These are phyloP conservation scores for Blastosporella zonata DNA, from an alignment of 1,284 basidiomycete species.

Conservation along the genomic window DNA sequence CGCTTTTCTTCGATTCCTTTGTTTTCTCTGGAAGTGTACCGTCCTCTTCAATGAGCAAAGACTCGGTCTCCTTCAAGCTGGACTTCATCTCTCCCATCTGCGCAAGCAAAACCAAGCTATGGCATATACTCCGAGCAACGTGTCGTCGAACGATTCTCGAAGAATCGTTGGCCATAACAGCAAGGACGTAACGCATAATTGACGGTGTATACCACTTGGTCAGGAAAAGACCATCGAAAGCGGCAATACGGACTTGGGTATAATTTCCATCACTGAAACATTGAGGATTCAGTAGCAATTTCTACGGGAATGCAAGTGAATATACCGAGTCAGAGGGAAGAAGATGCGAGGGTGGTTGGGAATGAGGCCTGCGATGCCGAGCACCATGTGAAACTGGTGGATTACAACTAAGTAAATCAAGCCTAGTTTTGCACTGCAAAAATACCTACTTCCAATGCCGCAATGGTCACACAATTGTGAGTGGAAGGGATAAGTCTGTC, in stretches of 20 bases:
- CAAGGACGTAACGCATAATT: constrained; percentile 86
- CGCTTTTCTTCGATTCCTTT: constrained; percentile 76
- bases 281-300: constrained; percentile 5
- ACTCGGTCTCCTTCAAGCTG: constrained; percentile 69
- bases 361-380: constrained; percentile 78
- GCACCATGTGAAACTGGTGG: constrained; percentile 74
- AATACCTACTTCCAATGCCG: constrained; percentile 75
- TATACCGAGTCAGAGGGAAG: constrained; percentile 86
- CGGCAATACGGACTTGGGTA: constrained; percentile 85
- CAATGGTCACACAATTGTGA: constrained; percentile 92
- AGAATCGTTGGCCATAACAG: constrained; percentile 86
- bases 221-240: constrained; percentile 92
- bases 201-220: constrained; percentile 84
- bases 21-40: constrained; percentile 68
- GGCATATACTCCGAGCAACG: constrained; percentile 82
- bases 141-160: constrained; percentile 83
- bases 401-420: constrained; percentile 7
- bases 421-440: background rate
- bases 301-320: constrained; percentile 11
- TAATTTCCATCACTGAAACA: constrained; percentile 84
- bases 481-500: constrained; percentile 94
- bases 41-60: constrained; percentile 81
- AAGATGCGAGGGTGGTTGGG: constrained; percentile 82
- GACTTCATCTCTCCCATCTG: constrained; percentile 89
- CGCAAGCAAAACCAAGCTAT: constrained; percentile 84